Percentiles rank a stretch among this genome's conserved stretches.
Evolutionary conservation across 1,284 basidiomycete genomes (phyloP).

Genomic region (Heliocybe sulcata): DNA sequence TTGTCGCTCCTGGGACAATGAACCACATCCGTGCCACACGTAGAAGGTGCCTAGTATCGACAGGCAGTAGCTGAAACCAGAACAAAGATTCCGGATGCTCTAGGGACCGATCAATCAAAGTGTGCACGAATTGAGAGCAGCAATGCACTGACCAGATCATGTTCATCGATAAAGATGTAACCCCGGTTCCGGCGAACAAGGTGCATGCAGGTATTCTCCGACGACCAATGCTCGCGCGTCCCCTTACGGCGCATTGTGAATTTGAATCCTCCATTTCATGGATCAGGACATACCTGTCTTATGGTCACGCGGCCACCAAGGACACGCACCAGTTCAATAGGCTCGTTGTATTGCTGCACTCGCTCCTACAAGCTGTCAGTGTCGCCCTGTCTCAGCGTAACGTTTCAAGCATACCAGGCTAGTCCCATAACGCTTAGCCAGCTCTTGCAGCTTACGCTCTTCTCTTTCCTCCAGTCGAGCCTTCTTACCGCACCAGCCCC

Average conservation of each 20-base stretch:
- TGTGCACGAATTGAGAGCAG: too few species aligned
- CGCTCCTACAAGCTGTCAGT: slow-evolving; percentile 27
- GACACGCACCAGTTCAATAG: slow-evolving; percentile 47
- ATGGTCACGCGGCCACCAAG: slow-evolving; percentile 61
- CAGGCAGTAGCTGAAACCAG: slow-evolving; percentile 71
- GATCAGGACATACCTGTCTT: slow-evolving; percentile 45
- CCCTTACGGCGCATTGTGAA: slow-evolving; percentile 35
- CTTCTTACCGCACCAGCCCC: slow-evolving; percentile 64
- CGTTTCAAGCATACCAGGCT: slow-evolving; percentile 33
- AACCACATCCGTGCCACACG: slow-evolving; percentile 73
- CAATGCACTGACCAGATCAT: slow-evolving; percentile 50
- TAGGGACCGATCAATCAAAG: slow-evolving; percentile 17
- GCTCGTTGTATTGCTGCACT: slow-evolving; percentile 55
- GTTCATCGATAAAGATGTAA: slow-evolving; percentile 59
- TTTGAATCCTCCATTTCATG: slow-evolving; percentile 5
- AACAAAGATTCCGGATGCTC: slow-evolving; percentile 65
- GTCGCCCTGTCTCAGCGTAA: not conserved
- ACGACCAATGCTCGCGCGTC: slow-evolving; percentile 60
- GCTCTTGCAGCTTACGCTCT: slow-evolving; percentile 56
- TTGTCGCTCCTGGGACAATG: slow-evolving; percentile 44
- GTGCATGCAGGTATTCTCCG: slow-evolving; percentile 78
- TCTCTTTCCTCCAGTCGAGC: slow-evolving; percentile 47
- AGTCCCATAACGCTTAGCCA: slow-evolving; percentile 66
- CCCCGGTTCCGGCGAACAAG: slow-evolving; percentile 46
- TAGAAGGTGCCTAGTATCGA: slow-evolving; percentile 63